These are phyloP conservation scores for Serendipita sp. DNA, from an alignment of 768 basidiomycete genomes.

Conservation along the genomic window DNA sequence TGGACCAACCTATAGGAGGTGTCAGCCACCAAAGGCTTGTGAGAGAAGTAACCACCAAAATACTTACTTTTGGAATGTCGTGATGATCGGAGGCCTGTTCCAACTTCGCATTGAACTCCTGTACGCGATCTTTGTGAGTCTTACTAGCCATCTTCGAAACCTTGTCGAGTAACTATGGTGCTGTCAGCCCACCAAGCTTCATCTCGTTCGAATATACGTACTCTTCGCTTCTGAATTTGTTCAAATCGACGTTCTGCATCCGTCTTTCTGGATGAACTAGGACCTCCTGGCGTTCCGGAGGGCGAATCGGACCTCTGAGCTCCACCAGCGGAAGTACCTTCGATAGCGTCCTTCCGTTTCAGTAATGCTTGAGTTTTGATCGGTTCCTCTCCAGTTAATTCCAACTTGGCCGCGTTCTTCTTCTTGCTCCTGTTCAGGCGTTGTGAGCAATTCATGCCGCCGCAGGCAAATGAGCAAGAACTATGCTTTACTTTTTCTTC, in stretches of 20 bases:
- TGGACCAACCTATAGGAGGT: slow-evolving; percentile 52
- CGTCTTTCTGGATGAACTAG: slow-evolving; percentile 43
- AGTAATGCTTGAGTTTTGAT: slow-evolving; percentile 23
- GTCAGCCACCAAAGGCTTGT: slow-evolving; percentile 14
- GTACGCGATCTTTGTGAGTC: slow-evolving; percentile 88
- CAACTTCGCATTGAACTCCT: slow-evolving; percentile 75
- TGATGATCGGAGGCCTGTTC: slow-evolving; percentile 85
- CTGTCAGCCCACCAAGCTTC: background rate
- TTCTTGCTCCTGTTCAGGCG: slow-evolving; percentile 35
- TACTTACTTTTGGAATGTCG: slow-evolving; percentile 74
- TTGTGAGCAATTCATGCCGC: slow-evolving; percentile 9
- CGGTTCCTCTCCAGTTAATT: slow-evolving; percentile 22
- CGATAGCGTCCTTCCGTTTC: slow-evolving; percentile 30
- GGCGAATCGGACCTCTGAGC: slow-evolving; percentile 22
- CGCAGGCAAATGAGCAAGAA: background rate
- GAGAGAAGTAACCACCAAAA: slow-evolving; percentile 14
- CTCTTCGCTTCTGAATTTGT: slow-evolving; percentile 67
- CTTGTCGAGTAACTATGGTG: slow-evolving; percentile 46
- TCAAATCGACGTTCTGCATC: slow-evolving; percentile 82
- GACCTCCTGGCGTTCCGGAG: slow-evolving; percentile 24
- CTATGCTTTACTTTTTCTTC: slow-evolving; percentile 51
- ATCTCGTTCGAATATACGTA: slow-evolving; percentile 25
- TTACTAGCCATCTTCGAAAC: slow-evolving; percentile 65
- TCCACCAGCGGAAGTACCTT: slow-evolving; percentile 10
- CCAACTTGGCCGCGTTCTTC: slow-evolving; percentile 62